These are phyloP conservation scores for Yamadazyma jaroonii DNA, from an alignment of 1,139 yeast species.

Conservation along the genomic window DNA sequence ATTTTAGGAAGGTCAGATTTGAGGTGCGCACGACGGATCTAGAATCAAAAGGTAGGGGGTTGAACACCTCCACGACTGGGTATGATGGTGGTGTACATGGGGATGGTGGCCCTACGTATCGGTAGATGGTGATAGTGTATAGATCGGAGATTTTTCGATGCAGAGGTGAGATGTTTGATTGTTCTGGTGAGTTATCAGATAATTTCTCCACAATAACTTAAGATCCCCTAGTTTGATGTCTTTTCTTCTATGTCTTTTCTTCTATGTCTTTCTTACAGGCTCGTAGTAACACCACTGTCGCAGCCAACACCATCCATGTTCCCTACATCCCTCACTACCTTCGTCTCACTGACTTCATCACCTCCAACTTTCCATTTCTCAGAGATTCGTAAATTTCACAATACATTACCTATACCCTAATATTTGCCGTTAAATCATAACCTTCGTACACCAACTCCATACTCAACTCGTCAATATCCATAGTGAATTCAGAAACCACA, in stretches of 20 bases:
- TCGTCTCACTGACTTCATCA: too few species aligned
- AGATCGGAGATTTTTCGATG: too few species aligned
- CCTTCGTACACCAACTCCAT: conserved; percentile 45
- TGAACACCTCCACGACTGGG: not conserved
- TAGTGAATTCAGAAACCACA: conserved; percentile 39
- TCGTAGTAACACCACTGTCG: too few species aligned
- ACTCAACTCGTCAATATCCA: conserved; percentile 34
- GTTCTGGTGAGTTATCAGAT: too few species aligned
- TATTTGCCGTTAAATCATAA: conserved; percentile 28
- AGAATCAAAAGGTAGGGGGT: not conserved
- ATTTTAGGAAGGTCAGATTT: not conserved
- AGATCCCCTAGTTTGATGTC: not conserved
- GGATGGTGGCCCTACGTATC: too few species aligned
- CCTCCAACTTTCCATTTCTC: too few species aligned
- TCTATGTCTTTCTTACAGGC: not conserved
- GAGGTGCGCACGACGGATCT: conserved; percentile 1
- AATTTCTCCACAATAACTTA: not conserved
- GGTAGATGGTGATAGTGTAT: too few species aligned
- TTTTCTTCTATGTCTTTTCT: too few species aligned
- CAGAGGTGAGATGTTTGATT: too few species aligned
- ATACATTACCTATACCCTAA: conserved; percentile 34
- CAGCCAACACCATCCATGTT: too few species aligned
- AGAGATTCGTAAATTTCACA: not conserved
- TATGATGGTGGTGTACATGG: not conserved
- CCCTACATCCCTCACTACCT: too few species aligned